Conservation (phyloP, 139 green algal species). For the Chlorella ohadii region DNA sequence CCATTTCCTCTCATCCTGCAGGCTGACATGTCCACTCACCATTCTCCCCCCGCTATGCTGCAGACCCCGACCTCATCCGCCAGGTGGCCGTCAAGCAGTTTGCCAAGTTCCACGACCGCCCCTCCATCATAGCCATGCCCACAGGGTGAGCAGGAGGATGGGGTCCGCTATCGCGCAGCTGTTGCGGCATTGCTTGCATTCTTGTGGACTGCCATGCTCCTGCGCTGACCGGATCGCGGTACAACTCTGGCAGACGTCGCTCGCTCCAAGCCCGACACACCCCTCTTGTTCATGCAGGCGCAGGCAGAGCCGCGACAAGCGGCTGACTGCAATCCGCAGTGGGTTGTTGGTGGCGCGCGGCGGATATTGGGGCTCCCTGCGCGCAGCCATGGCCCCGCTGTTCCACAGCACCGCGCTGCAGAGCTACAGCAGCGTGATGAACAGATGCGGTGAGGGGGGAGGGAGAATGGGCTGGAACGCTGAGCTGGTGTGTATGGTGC, state of each 20-base stretch:
- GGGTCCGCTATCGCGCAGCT: no score
- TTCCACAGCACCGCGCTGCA: constrained; percentile 41
- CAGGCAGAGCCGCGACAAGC: constrained; percentile 10
- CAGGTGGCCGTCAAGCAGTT: constrained; percentile 24
- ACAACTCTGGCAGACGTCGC: no score
- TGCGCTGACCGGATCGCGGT: no score
- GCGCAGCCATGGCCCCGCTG: constrained; percentile 41
- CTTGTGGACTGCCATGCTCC: no score
- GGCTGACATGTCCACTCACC: no score
- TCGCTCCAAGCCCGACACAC: no score
- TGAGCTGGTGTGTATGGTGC: background rate
- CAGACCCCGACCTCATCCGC: constrained; percentile 28
- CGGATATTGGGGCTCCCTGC: constrained; percentile 32
- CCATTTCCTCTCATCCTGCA: no score
- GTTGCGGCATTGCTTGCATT: no score
- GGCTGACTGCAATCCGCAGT: background rate
- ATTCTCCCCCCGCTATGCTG: background rate
- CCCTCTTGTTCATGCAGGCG: no score
- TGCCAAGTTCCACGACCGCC: constrained; percentile 8
- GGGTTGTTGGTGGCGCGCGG: constrained; percentile 21
- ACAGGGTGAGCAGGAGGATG: no score
- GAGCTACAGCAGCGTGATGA: constrained; percentile 36
- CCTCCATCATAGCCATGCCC: background rate
- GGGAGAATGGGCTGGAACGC: background rate
- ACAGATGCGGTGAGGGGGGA: constrained; percentile 27